phyloP scores from a whole-genome alignment of 2,329 filamentous ascomycete genomes.

The Nigrospora sphaerica region DNA sequence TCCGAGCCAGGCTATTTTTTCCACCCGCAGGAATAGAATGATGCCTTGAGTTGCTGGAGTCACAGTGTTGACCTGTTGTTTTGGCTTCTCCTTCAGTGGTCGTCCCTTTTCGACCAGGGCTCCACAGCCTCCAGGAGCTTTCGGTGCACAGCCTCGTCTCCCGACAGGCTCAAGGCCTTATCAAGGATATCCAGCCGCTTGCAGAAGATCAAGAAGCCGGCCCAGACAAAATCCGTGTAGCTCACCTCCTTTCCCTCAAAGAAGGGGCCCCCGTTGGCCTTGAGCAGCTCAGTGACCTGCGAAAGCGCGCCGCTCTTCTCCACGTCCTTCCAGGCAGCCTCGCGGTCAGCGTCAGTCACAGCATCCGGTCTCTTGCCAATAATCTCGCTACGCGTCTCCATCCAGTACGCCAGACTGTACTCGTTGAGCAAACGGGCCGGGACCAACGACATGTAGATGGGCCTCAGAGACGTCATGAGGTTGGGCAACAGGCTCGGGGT shows the following conservation, averaged over 20 bases:
- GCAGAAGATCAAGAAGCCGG: slow-evolving; percentile 30
- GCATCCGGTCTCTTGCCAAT: slow-evolving; percentile 48
- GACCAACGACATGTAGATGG: slow-evolving; percentile 40
- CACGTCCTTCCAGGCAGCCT: slow-evolving; percentile 38
- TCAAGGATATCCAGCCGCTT: slow-evolving; percentile 24
- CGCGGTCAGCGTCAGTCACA: slow-evolving; percentile 39
- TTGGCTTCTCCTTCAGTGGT: slow-evolving; percentile 17
- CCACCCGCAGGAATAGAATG: too few species aligned
- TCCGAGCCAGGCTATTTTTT: too few species aligned
- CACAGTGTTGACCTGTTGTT: too few species aligned
- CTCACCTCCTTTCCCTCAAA: slow-evolving; percentile 48
- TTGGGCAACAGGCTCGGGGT: slow-evolving; percentile 32
- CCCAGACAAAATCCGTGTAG: slow-evolving; percentile 54
- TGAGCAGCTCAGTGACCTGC: slow-evolving; percentile 37
- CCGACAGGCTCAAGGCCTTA: slow-evolving; percentile 26
- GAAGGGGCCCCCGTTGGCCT: slow-evolving; percentile 52
- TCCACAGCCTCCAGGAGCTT: slow-evolving; percentile 30
- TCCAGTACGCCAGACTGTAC: slow-evolving; percentile 47
- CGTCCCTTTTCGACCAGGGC: slow-evolving; percentile 32
- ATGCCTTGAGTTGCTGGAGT: too few species aligned
- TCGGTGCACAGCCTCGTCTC: slow-evolving; percentile 28
- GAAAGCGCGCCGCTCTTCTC: slow-evolving; percentile 12
- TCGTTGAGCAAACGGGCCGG: slow-evolving; percentile 43
- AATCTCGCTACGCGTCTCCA: slow-evolving; percentile 36
- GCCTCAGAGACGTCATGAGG: slow-evolving; percentile 23